These are phyloP conservation scores for Gliomastix tumulicola DNA, from an alignment of 2,329 filamentous ascomycete genomes.

Conservation along the genomic window DNA sequence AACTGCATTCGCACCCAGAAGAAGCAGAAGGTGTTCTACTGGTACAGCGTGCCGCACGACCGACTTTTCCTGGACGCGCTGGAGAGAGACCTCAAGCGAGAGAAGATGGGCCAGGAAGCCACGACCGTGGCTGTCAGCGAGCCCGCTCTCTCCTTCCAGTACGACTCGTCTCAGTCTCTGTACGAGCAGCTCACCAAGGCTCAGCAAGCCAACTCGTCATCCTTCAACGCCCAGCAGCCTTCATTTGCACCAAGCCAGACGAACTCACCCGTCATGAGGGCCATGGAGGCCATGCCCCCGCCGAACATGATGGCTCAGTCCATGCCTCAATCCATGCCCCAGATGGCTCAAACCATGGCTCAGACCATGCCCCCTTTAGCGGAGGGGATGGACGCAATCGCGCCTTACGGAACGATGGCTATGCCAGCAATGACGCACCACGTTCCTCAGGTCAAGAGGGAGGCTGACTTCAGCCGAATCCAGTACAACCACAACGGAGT, in stretches of 20 bases:
- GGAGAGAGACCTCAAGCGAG: slow-evolving; percentile 94
- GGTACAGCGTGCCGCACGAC: slow-evolving; percentile 98
- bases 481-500: slow-evolving; percentile 92
- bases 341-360: slow-evolving; percentile 43
- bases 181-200: slow-evolving; percentile 99
- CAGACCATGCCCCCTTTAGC: slow-evolving; percentile 47
- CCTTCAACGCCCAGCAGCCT: slow-evolving; percentile 76
- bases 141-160: slow-evolving; percentile 95
- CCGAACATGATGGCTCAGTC: slow-evolving; percentile 67
- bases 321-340: slow-evolving; percentile 34
- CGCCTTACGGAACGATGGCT: slow-evolving; percentile 59
- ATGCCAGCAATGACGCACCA: slow-evolving; percentile 66
- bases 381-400: slow-evolving; percentile 67
- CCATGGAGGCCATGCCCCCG: slow-evolving; percentile 90
- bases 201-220: slow-evolving; percentile 96
- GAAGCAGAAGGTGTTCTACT: slow-evolving; percentile 99
- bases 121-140: slow-evolving; percentile 96
- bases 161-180: slow-evolving; percentile 96
- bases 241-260: slow-evolving; percentile 70
- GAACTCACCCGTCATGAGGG: slow-evolving; percentile 81
- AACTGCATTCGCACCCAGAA: slow-evolving; percentile 99
- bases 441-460: slow-evolving; percentile 68
- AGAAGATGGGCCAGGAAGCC: slow-evolving; percentile 99
- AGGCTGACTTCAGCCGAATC: slow-evolving; percentile 73
- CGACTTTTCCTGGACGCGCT: slow-evolving; percentile 94